Conservation (phyloP, 352 stramenopile species). For the Globisporangium spiculum region DNA sequence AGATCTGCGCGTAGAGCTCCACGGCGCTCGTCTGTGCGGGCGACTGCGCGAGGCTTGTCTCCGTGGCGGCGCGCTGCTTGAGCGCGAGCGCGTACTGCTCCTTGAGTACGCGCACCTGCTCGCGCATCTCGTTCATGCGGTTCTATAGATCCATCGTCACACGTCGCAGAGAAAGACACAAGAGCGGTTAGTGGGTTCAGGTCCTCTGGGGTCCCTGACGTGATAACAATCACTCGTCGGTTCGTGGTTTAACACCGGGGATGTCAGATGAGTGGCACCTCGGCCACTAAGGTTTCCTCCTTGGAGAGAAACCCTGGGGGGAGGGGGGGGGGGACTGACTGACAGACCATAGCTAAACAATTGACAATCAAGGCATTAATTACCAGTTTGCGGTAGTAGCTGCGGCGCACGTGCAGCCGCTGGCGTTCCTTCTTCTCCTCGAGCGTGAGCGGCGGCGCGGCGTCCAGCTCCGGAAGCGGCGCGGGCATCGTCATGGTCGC, state of each 20-base stretch:
- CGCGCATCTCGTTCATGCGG: conserved; percentile 8
- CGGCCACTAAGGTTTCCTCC: conserved; percentile 5
- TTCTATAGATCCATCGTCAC: conserved; percentile 1
- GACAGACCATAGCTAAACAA: neutral
- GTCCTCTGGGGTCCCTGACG: neutral
- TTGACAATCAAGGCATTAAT: neutral
- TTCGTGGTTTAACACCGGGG: neutral
- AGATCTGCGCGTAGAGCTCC: conserved; percentile 48
- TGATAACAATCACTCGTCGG: neutral
- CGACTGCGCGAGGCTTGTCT: neutral
- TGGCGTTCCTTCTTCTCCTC: conserved; percentile 8
- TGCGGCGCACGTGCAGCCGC: conserved; percentile 11
- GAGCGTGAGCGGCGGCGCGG: conserved; percentile 5
- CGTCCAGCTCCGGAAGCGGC: conserved; percentile 2
- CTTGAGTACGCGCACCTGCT: conserved; percentile 8
- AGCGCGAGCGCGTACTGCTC: conserved; percentile 6
- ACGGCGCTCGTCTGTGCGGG: conserved; percentile 6
- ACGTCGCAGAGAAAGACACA: neutral
- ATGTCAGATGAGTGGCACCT: neutral
- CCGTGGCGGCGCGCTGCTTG: neutral
- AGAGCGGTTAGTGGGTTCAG: too few species aligned
- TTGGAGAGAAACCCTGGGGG: too few species aligned
- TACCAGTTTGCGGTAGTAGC: conserved; percentile 14
- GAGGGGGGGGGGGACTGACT: too few species aligned
- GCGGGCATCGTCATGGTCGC: conserved; percentile 2